phyloP scores from a whole-genome alignment of 169 alveolate species.

The Eimeria tenella region DNA sequence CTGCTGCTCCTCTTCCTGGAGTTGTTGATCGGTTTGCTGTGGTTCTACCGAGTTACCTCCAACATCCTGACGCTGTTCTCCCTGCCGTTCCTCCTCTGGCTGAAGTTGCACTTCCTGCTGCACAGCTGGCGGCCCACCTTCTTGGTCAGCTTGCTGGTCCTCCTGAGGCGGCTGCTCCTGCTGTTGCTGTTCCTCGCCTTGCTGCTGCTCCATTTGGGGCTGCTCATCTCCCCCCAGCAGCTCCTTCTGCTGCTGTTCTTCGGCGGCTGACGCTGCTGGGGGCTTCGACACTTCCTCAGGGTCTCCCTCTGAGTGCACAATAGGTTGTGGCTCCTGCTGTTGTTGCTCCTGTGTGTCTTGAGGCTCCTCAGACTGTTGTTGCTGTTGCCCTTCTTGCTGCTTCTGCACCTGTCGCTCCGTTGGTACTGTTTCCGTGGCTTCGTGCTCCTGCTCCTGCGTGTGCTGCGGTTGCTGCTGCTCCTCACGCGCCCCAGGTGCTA shows the following conservation, averaged over 20 bases:
- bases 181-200: not conserved
- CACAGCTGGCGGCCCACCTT: not conserved
- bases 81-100: not conserved
- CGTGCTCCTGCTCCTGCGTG: slow-evolving; percentile 5
- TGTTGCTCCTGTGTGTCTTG: not conserved
- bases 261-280: slow-evolving; percentile 9
- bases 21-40: not conserved
- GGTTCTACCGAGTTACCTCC: not conserved
- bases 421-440: not conserved
- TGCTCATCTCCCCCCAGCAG: not conserved
- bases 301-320: not conserved
- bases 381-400: slow-evolving; percentile 25
- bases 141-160: not conserved
- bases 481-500: not conserved
- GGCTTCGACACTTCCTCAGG: slow-evolving; percentile 15
- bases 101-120: not conserved
- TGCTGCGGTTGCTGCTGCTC: slow-evolving; percentile 5
- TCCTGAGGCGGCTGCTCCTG: not conserved
- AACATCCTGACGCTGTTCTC: not conserved
- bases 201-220: not conserved
- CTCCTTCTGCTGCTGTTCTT: not conserved
- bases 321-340: not conserved
- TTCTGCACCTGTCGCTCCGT: slow-evolving; percentile 3
- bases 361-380: not conserved
- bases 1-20: not conserved